Evolutionary conservation across 2,329 filamentous ascomycete genomes (phyloP).

Genomic region (Aureobasidium sp.): DNA sequence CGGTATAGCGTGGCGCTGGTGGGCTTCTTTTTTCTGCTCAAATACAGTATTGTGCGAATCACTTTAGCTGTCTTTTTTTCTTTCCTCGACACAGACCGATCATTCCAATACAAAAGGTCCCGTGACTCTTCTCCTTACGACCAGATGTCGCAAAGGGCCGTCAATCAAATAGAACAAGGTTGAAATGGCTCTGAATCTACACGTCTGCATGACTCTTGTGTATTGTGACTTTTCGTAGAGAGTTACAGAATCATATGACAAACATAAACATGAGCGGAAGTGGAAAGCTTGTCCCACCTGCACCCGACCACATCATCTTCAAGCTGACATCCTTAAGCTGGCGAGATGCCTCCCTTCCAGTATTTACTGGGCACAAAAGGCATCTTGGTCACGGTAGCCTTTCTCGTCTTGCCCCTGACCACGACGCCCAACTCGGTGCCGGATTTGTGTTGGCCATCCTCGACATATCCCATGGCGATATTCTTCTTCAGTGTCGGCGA

Average conservation of each 20-base stretch:
- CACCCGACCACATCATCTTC: background rate
- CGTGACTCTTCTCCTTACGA: background rate
- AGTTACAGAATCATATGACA: background rate
- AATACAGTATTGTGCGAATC: background rate
- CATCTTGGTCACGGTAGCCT: conserved; percentile 76
- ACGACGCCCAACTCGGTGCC: conserved; percentile 75
- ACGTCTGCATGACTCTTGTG: background rate
- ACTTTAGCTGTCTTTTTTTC: background rate
- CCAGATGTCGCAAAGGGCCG: background rate
- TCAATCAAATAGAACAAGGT: background rate
- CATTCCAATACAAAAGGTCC: background rate
- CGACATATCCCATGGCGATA: conserved; percentile 92
- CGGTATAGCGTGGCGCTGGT: conserved; percentile 14
- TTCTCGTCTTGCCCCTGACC: conserved; percentile 68
- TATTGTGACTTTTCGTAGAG: background rate
- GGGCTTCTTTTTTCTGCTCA: background rate
- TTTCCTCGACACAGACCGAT: background rate
- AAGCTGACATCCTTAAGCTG: conserved; percentile 9
- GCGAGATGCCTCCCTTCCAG: conserved; percentile 41
- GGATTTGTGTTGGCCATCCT: conserved; percentile 72
- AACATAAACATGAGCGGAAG: background rate
- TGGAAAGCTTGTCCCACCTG: background rate
- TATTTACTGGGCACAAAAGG: conserved; percentile 80
- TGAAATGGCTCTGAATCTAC: background rate
- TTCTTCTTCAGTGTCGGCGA: conserved; percentile 82